These are phyloP conservation scores for Scleroderma citrinum DNA, from an alignment of 768 basidiomycete species.

Conservation along the genomic window DNA sequence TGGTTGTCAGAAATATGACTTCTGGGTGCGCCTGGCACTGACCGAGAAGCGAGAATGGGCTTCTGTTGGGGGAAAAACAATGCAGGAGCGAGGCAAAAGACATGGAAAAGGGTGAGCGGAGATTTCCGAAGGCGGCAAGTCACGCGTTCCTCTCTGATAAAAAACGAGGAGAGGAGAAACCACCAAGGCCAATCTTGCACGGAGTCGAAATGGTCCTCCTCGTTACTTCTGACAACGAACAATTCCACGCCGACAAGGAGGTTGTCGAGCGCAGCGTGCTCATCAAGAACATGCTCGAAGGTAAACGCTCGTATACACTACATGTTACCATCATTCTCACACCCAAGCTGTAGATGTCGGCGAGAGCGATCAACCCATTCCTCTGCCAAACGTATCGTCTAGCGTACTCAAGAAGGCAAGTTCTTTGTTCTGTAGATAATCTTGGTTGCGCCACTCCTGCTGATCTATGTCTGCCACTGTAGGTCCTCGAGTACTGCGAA, in stretches of 20 bases:
- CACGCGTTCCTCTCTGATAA: background rate
- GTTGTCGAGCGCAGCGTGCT: slow-evolving; percentile 93
- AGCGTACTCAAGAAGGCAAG: slow-evolving; percentile 87
- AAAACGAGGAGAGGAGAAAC: too few species aligned
- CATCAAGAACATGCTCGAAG: slow-evolving; percentile 99
- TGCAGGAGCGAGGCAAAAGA: slow-evolving; percentile 39
- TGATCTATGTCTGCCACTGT: slow-evolving; percentile 1
- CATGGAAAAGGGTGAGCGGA: slow-evolving; percentile 27
- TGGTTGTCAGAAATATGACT: slow-evolving; percentile 1
- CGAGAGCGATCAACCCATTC: slow-evolving; percentile 91
- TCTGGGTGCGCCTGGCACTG: background rate
- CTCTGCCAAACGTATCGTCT: slow-evolving; percentile 89
- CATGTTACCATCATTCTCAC: background rate
- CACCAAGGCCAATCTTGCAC: background rate
- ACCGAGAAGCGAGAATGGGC: slow-evolving; percentile 49
- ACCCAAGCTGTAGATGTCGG: slow-evolving; percentile 64
- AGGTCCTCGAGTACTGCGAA: slow-evolving; percentile 99
- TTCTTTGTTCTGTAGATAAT: background rate
- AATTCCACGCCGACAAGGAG: slow-evolving; percentile 88
- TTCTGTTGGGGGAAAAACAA: slow-evolving; percentile 30
- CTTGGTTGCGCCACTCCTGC: background rate
- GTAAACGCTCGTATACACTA: slow-evolving; percentile 33
- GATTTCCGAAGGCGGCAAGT: background rate
- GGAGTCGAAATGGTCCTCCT: slow-evolving; percentile 68
- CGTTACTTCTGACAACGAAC: slow-evolving; percentile 93